Evolutionary conservation across 2,329 filamentous ascomycete genomes (phyloP).

Genomic region (Venturia carpophila): DNA sequence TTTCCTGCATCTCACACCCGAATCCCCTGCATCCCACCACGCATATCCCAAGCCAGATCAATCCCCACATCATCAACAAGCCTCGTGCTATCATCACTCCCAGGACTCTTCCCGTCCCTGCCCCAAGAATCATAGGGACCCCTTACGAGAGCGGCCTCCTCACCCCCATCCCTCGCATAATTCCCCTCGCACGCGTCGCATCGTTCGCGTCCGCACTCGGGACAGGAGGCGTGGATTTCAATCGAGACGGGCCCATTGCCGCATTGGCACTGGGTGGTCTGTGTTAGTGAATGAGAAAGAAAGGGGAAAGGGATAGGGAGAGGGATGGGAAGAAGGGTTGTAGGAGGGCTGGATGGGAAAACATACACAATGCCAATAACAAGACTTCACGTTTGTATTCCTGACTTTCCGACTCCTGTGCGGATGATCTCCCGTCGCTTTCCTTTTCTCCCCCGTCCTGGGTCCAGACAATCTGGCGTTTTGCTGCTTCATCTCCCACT

Average conservation of each 20-base stretch:
- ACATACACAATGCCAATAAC: slow-evolving; percentile 11
- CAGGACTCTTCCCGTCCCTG: neutral
- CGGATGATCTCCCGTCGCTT: neutral
- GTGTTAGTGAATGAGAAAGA: neutral
- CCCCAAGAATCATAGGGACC: neutral
- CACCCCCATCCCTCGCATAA: neutral
- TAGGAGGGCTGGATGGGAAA: neutral
- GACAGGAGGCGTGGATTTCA: neutral
- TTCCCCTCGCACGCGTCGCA: slow-evolving; percentile 2
- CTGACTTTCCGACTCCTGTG: neutral
- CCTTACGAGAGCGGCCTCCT: neutral
- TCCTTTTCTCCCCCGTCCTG: neutral
- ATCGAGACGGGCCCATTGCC: neutral
- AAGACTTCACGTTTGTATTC: neutral
- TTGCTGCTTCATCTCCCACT: neutral
- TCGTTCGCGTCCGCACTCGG: neutral
- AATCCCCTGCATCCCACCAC: neutral
- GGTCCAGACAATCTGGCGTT: neutral
- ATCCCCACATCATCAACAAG: neutral
- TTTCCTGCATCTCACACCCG: neutral
- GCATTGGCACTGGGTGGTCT: neutral
- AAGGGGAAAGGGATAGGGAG: neutral
- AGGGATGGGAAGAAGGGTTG: neutral
- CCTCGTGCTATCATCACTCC: neutral
- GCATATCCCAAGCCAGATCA: neutral